Percentiles rank a stretch among this genome's conserved stretches.
phyloP scores from a whole-genome alignment of 2,329 filamentous ascomycete genomes.

The Trichoderma sp. region DNA sequence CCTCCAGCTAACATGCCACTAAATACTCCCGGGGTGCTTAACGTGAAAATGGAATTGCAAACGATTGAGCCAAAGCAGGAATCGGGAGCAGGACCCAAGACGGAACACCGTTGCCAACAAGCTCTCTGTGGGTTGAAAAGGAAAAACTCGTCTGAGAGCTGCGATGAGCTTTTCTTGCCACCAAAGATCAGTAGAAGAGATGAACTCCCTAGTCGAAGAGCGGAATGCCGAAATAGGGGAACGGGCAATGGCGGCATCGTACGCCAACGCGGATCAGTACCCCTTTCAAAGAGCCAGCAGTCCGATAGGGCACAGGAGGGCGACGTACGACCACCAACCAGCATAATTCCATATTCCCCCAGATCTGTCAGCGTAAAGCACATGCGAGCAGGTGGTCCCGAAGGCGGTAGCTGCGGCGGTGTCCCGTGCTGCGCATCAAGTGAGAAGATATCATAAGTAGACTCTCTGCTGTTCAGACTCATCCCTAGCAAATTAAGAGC shows the following conservation, averaged over 20 bases:
- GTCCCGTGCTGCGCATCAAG: slow-evolving; percentile 22
- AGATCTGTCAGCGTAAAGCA: slow-evolving; percentile 76
- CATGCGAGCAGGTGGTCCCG: slow-evolving; percentile 52
- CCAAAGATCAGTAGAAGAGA: slow-evolving; percentile 60
- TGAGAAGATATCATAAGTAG: slow-evolving; percentile 54
- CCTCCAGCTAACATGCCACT: slow-evolving; percentile 72
- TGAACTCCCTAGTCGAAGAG: slow-evolving; percentile 53
- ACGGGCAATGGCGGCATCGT: slow-evolving; percentile 64
- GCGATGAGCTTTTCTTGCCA: slow-evolving; percentile 55
- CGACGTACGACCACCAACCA: slow-evolving; percentile 78
- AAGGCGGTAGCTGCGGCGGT: slow-evolving; percentile 32
- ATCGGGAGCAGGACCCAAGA: slow-evolving; percentile 38
- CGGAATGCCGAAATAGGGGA: slow-evolving; percentile 75
- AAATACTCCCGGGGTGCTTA: slow-evolving; percentile 36
- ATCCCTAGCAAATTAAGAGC: slow-evolving; percentile 48
- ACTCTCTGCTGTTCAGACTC: slow-evolving; percentile 46
- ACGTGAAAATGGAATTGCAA: slow-evolving; percentile 30
- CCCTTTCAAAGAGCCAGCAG: slow-evolving; percentile 70
- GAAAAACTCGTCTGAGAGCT: slow-evolving; percentile 53
- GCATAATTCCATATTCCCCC: slow-evolving; percentile 56
- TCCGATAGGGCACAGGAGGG: slow-evolving; percentile 69
- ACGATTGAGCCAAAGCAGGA: slow-evolving; percentile 49
- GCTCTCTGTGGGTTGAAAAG: slow-evolving; percentile 48
- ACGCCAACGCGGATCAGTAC: slow-evolving; percentile 57
- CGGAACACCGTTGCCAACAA: slow-evolving; percentile 50